phyloP scores from a whole-genome alignment of 495 filamentous ascomycete species.

The Saxophila tyrrhenica region DNA sequence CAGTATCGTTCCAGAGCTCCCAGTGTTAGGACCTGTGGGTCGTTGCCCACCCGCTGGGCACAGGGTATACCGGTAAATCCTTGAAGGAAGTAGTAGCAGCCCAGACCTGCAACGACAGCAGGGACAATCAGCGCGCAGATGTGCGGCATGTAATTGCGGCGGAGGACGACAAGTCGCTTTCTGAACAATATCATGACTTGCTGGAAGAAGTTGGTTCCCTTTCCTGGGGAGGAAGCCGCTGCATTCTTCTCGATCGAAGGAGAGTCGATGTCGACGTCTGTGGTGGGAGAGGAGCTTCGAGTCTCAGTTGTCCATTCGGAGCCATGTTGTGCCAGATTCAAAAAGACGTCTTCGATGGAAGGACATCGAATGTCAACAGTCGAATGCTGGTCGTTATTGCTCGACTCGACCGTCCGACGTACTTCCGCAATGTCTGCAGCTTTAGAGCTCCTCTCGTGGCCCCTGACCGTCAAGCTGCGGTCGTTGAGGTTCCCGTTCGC shows the following conservation, averaged over 20 bases:
- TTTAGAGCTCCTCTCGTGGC: no score
- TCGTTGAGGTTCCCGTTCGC: no score
- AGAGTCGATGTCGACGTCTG: neutral
- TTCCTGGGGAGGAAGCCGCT: constrained; percentile 51
- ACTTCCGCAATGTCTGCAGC: no score
- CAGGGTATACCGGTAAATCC: constrained; percentile 36
- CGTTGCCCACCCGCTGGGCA: neutral
- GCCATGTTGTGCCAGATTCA: constrained; percentile 60
- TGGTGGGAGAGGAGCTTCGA: neutral
- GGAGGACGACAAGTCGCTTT: constrained; percentile 66
- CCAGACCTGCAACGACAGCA: constrained; percentile 57
- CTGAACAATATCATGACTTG: constrained; percentile 64
- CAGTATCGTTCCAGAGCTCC: constrained; percentile 1
- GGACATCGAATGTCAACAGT: no score
- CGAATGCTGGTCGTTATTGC: no score
- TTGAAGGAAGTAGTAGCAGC: constrained; percentile 47
- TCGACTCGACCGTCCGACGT: no score
- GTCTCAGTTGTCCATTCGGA: no score
- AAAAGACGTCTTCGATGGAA: constrained; percentile 59
- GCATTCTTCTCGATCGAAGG: neutral
- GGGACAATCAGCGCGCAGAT: constrained; percentile 60
- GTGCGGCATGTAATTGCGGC: constrained; percentile 63
- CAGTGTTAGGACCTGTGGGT: neutral
- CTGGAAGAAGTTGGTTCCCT: constrained; percentile 46
- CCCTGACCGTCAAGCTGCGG: no score